phyloP scores from a whole-genome alignment of 2,329 filamentous ascomycete species.

The Cladosporium oxysporum region DNA sequence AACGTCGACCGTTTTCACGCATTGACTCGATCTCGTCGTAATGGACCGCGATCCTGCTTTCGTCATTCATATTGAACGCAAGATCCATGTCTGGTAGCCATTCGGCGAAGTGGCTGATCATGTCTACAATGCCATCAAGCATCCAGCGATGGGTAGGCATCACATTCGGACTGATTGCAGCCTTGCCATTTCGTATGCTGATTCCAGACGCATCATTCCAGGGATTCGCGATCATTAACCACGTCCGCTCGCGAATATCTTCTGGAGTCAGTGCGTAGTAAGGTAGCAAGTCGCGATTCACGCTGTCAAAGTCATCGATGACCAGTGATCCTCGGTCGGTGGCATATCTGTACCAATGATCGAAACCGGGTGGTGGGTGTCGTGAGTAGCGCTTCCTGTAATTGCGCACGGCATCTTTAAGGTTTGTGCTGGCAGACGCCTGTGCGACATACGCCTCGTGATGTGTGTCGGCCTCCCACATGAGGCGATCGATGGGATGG shows the following conservation, averaged over 20 bases:
- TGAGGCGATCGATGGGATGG: constrained; percentile 59
- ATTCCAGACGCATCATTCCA: constrained; percentile 60
- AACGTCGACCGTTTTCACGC: constrained; percentile 33
- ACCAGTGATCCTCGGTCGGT: constrained; percentile 52
- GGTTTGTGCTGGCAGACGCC: constrained; percentile 49
- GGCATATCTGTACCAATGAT: constrained; percentile 61
- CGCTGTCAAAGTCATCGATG: constrained; percentile 63
- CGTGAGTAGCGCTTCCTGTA: constrained; percentile 56
- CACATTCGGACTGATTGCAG: constrained; percentile 52
- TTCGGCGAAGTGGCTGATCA: constrained; percentile 57
- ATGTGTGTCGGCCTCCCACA: constrained; percentile 50
- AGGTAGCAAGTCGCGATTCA: constrained; percentile 57
- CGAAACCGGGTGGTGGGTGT: constrained; percentile 61
- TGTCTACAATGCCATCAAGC: constrained; percentile 54
- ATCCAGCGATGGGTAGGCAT: constrained; percentile 60
- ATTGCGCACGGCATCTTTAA: constrained; percentile 52
- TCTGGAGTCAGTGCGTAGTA: constrained; percentile 56
- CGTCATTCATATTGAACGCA: constrained; percentile 64
- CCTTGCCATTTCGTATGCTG: constrained; percentile 56
- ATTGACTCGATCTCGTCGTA: constrained; percentile 46
- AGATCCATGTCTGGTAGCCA: constrained; percentile 65
- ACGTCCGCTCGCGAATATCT: constrained; percentile 55
- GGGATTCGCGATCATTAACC: constrained; percentile 54
- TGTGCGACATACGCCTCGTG: constrained; percentile 54
- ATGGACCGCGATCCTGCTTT: constrained; percentile 58